These are phyloP conservation scores for Aureoboletus auriporus DNA, from an alignment of 768 basidiomycete species.

Conservation along the genomic window DNA sequence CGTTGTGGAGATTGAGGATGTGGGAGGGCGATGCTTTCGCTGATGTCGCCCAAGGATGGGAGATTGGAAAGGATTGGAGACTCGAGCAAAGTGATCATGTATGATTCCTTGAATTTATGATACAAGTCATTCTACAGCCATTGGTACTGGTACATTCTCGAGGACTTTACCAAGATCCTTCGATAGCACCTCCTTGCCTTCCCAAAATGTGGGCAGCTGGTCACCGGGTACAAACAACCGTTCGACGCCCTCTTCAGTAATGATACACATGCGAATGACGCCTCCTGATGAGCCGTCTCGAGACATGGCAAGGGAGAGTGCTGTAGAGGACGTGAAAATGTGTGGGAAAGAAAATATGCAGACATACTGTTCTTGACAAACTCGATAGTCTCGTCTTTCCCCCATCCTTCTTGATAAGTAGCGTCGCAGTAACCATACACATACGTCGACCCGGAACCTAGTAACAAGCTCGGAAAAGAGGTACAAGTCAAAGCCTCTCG, in stretches of 20 bases:
- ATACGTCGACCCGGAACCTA: constrained; percentile 94
- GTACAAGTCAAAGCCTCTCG: neutral
- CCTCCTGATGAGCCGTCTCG: constrained; percentile 98
- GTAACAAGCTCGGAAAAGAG: neutral
- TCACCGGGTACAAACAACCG: constrained; percentile 90
- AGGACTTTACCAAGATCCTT: constrained; percentile 20
- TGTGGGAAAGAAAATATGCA: neutral
- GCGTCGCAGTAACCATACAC: constrained; percentile 99
- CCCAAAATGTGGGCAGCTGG: constrained; percentile 87
- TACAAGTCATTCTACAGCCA: constrained; percentile 41
- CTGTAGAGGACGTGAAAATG: constrained; percentile 37
- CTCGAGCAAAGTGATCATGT: constrained; percentile 8
- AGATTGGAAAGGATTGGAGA: constrained; percentile 28
- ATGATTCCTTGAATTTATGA: neutral
- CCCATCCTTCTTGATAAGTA: constrained; percentile 93
- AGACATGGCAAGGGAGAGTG: constrained; percentile 92
- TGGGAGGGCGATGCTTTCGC: constrained; percentile 54
- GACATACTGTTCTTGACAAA: constrained; percentile 94
- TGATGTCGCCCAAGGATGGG: constrained; percentile 32
- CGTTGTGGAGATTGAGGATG: constrained; percentile 77
- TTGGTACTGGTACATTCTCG: constrained; percentile 32
- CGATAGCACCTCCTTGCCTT: constrained; percentile 70
- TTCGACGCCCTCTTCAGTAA: constrained; percentile 90
- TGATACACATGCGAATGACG: constrained; percentile 95
- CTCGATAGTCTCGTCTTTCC: constrained; percentile 80